Evolutionary conservation across 108 stramenopile species (phyloP).

Genomic region (Fragilariopsis cylindrus): DNA sequence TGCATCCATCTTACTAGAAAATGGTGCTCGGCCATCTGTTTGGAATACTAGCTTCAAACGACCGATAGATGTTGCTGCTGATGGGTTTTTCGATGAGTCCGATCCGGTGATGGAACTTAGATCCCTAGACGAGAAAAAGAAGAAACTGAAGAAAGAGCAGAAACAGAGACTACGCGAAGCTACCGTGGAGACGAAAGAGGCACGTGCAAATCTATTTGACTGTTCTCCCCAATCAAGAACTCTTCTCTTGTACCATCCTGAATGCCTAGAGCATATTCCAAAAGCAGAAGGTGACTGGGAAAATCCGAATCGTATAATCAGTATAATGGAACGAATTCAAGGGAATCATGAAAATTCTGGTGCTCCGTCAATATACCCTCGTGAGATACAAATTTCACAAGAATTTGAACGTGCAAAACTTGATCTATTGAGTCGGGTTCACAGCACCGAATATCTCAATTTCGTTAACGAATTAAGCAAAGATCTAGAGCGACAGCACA

Average conservation of each 20-base stretch:
- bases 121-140: conserved; percentile 22
- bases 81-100: conserved; percentile 59
- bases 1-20: conserved; percentile 62
- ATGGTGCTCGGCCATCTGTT: conserved; percentile 66
- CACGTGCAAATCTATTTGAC: conserved; percentile 57
- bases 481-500: conserved; percentile 67
- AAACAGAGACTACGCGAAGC: conserved; percentile 30
- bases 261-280: conserved; percentile 85
- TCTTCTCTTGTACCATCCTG: conserved; percentile 87
- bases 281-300: conserved; percentile 88
- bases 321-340: conserved; percentile 68
- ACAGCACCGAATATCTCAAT: conserved; percentile 84
- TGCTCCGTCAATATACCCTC: conserved; percentile 43
- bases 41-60: conserved; percentile 67
- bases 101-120: conserved; percentile 32
- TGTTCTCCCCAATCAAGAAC: conserved; percentile 71
- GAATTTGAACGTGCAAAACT: conserved; percentile 90
- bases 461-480: conserved; percentile 90
- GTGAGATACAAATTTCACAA: conserved; percentile 75
- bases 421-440: conserved; percentile 85
- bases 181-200: conserved; percentile 49
- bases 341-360: conserved; percentile 34
- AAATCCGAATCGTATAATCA: conserved; percentile 73
- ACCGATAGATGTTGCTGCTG: conserved; percentile 84
- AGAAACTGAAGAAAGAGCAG: conserved; percentile 35